Base-by-base conservation (phyloP, 2,329 filamentous ascomycete genomes). In the Xylariaceae sp. region DNA sequence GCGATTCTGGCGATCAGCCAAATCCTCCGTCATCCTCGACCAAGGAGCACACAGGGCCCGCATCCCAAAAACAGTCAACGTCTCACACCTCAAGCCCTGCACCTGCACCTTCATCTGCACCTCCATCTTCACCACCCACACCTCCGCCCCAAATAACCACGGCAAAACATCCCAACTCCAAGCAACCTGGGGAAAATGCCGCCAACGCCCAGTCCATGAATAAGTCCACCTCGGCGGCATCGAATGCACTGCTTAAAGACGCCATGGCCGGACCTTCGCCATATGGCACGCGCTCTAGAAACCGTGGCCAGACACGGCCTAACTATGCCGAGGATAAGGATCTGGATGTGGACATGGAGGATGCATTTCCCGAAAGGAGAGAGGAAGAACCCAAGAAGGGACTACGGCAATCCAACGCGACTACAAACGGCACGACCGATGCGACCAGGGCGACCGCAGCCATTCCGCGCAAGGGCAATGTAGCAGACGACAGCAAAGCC, bases 281-380 rank as follows among this genome's bases (percentile, higher is more conserved):
- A 42, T 96, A 99, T 71, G 92, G 92, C 64, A 99, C 94, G 67
- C 87, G 91, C 62, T 96, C 91, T 61, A 87, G 94, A 68, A 95
- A 95, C 71, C 86, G 91, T 64, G 87, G 87, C 62, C 83, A 80
- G 58, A 80, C 87, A 60, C 87, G 94, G 59, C 85, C 87, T 58
- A 99, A 99, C 71, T 99, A 99, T 70, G 92, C 94, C 44, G 94
- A 99, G 72, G 89, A 92, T 70, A 88, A 82, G 71, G 92, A 96
- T 69, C 77, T 91, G 59, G 92, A 97, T 63, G 83, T 89, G 70
- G 94, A 97, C 52, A 71, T 78, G 66, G 89, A 90, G 67, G 92
- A 96, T 63, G 80, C 78, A 66, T 73, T 77, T 64, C 67, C 73
- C 46, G 71, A 79, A 58, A 75, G 76, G 63, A 77, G 81, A 59